phyloP scores from a whole-genome alignment of 2,329 filamentous ascomycete genomes.

The Diaporthe citrichinensis region DNA sequence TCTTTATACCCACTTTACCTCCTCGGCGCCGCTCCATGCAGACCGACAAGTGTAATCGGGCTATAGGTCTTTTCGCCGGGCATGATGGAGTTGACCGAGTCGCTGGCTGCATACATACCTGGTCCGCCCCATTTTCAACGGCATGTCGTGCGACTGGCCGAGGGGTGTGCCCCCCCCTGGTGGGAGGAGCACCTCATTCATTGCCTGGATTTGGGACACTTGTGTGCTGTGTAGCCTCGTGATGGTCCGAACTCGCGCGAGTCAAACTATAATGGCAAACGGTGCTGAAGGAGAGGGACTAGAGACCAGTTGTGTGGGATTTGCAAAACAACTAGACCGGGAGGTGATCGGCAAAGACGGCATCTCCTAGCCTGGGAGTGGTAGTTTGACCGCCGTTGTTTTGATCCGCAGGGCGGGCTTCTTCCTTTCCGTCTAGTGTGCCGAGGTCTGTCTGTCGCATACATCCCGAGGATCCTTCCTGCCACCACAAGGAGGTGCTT shows the following conservation, averaged over 20 bases:
- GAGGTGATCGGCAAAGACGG: conserved; percentile 23
- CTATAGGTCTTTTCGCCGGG: not conserved
- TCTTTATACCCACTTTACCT: conserved; percentile 1
- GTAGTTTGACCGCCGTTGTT: not conserved
- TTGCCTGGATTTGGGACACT: not conserved
- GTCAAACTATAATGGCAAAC: not conserved
- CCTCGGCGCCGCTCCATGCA: not conserved
- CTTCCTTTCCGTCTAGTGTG: conserved; percentile 1
- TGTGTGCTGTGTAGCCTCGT: not conserved
- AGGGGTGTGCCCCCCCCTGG: not conserved
- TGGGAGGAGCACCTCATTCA: not conserved
- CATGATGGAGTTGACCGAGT: not conserved
- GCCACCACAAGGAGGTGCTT: not conserved
- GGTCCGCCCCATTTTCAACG: not conserved
- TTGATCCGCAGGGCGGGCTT: not conserved
- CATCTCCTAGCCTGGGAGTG: conserved; percentile 4
- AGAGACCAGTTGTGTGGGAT: not conserved
- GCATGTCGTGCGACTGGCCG: not conserved
- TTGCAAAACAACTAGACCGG: conserved; percentile 3
- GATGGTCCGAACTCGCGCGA: not conserved
- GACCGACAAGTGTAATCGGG: not conserved
- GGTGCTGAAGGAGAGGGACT: not conserved
- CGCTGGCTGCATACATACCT: not conserved
- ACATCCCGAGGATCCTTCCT: not conserved
- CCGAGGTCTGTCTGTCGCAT: conserved; percentile 10